phyloP scores from a whole-genome alignment of 2,329 filamentous ascomycete genomes.

The Fonsecaea monophora region DNA sequence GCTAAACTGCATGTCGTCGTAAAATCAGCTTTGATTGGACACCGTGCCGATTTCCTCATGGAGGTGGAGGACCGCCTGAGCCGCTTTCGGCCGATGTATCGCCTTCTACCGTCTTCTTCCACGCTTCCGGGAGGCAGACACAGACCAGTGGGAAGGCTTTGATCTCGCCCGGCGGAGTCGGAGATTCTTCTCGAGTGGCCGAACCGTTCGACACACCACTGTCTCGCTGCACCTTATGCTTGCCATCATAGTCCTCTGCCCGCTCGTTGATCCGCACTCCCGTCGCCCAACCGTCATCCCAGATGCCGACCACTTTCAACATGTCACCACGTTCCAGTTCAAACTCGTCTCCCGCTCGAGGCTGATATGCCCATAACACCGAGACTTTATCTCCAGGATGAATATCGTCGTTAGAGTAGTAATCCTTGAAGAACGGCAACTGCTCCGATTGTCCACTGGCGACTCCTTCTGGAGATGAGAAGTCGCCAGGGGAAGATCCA shows the following conservation, averaged over 20 bases:
- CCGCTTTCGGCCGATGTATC: constrained; percentile 73
- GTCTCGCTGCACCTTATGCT: constrained; percentile 80
- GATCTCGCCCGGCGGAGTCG: constrained; percentile 77
- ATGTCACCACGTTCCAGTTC: constrained; percentile 93
- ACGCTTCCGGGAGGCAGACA: constrained; percentile 92
- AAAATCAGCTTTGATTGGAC: constrained; percentile 28
- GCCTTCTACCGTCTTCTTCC: constrained; percentile 94
- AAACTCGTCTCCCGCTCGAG: constrained; percentile 91
- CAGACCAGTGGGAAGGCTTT: constrained; percentile 98
- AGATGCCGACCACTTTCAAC: constrained; percentile 97
- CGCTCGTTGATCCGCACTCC: constrained; percentile 81
- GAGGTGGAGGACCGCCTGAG: constrained; percentile 47
- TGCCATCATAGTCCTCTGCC: constrained; percentile 86
- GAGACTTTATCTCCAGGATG: constrained; percentile 88
- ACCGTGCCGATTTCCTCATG: constrained; percentile 24
- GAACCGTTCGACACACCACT: constrained; percentile 90
- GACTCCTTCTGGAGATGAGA: constrained; percentile 83
- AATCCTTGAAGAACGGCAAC: constrained; percentile 95
- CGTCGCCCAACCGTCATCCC: constrained; percentile 99
- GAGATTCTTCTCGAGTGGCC: constrained; percentile 65
- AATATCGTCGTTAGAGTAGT: constrained; percentile 97
- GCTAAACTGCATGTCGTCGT: constrained; percentile 37
- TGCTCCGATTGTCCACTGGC: constrained; percentile 94
- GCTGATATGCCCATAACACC: constrained; percentile 95
- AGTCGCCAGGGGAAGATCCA: constrained; percentile 77